Percentiles rank a stretch among this genome's conserved stretches.
Evolutionary conservation across 129 eudicot genomes (phyloP).

Genomic region (Chrysanthemum makinoi): DNA sequence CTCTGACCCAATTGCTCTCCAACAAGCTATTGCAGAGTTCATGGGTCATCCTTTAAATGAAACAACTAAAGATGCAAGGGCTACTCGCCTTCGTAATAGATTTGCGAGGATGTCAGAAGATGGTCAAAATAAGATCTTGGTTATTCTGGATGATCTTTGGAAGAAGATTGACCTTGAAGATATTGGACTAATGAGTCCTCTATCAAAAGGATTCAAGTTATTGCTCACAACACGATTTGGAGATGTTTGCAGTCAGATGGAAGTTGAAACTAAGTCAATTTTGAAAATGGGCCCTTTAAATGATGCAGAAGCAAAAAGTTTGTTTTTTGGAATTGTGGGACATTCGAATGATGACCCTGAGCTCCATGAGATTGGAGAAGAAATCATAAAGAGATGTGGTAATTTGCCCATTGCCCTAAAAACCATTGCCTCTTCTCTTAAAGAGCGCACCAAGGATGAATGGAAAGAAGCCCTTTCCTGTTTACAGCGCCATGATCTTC

Average conservation of each 20-base stretch:
- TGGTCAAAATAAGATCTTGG: neutral
- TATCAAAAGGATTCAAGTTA: neutral
- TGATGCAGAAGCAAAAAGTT: neutral
- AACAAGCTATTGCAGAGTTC: neutral
- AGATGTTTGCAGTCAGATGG: neutral
- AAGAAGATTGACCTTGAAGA: neutral
- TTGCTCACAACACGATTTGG: neutral
- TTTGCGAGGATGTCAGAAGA: neutral
- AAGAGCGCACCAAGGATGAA: neutral
- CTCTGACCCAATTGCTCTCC: neutral
- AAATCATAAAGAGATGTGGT: slow-evolving; percentile 1
- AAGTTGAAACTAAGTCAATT: neutral
- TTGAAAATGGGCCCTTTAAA: neutral
- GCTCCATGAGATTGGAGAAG: neutral
- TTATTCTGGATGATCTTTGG: neutral
- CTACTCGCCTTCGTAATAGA: neutral
- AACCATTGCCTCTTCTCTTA: neutral
- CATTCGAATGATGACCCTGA: neutral
- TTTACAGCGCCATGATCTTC: neutral
- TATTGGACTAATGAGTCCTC: neutral
- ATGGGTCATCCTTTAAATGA: neutral
- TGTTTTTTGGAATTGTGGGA: neutral
- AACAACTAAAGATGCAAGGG: neutral
- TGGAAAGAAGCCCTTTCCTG: neutral
- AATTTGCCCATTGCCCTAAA: slow-evolving; percentile 5